Base-by-base conservation (phyloP, 169 alveolate species). In the Cryptosporidium bovis region DNA sequence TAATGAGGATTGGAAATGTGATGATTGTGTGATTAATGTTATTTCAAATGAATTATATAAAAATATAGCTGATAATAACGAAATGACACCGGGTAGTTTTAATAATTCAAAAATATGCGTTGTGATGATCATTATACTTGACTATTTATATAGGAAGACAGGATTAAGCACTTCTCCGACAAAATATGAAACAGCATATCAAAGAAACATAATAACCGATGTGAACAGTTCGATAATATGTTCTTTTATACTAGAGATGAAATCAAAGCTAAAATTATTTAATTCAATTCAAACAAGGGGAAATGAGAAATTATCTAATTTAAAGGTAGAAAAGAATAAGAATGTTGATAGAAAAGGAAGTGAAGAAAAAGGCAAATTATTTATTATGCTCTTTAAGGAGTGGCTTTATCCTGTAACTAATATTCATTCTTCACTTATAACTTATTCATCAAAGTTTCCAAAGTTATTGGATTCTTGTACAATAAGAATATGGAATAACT, bases 331-430 rank as follows among this genome's bases (percentile, higher is more conserved):
- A 3, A 40, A 40, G 10, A 40, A 40, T 40, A 40, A 40, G 10
- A 40, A 1, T 40, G 10, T 40, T 40, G 48, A 40, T 6, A 40
- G 48, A 8, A 27, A 3, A 7, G 31, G n/a, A 7, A 13, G n/a
- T 55, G 64, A 7, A 1, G 7, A 15, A 15, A 34, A 62, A 33
- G 29, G 29, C n/a, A 18, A 77, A 62, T 40, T 77, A 20, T 48
- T 58, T 27, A 8, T 33, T 15, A 60, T 77, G 71, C 20, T 77
- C 3, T 40, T 77, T 58, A 77, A 65, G 8, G 87, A 77, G 36
- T 77, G 87, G 87, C 10, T 62, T 60, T 77, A 71, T 10, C 87
- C 87, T n/a, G 64, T 77, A 34, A 77, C 87, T 40, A 77, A 56
- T 48, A 48, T 60, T 34, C 62, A 60, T 40, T 60, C 87, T 16